phyloP scores from a whole-genome alignment of 441 rosid species.

The Cnidoscolus chayamansa region DNA sequence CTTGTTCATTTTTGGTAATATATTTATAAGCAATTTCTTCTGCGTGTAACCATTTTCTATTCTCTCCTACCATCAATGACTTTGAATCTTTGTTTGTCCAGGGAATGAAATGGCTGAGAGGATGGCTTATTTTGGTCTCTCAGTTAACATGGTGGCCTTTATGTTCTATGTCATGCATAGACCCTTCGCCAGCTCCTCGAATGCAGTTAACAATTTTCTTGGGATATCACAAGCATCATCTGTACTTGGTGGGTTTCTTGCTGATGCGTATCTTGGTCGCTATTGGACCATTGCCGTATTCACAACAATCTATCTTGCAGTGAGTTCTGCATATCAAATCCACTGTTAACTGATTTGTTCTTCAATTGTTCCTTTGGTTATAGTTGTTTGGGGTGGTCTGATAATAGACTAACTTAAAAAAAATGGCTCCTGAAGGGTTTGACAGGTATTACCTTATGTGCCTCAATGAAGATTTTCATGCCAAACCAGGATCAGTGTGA shows the following conservation, averaged over 20 bases:
- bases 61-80: background rate
- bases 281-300: constrained; percentile 92
- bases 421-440: constrained; percentile 52
- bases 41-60: background rate
- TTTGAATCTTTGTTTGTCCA: constrained; percentile 24
- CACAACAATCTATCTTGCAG: constrained; percentile 80
- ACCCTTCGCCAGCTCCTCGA: constrained; percentile 77
- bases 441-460: constrained; percentile 79
- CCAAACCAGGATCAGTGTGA: constrained; percentile 70
- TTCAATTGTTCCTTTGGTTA: background rate
- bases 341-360: background rate
- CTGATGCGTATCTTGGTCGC: constrained; percentile 92
- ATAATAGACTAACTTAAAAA: background rate
- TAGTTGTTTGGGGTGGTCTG: background rate
- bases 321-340: constrained; percentile 26
- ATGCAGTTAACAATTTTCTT: constrained; percentile 80
- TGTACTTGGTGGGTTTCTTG: constrained; percentile 86
- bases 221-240: constrained; percentile 94
- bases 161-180: constrained; percentile 87
- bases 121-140: constrained; percentile 88
- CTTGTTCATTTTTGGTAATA: constrained; percentile 78
- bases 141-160: constrained; percentile 93
- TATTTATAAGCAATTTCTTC: background rate
- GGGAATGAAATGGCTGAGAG: constrained; percentile 99
- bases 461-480: constrained; percentile 51